phyloP scores from a whole-genome alignment of 2,329 filamentous ascomycete genomes.

The Pseudocercospora eumusae region DNA sequence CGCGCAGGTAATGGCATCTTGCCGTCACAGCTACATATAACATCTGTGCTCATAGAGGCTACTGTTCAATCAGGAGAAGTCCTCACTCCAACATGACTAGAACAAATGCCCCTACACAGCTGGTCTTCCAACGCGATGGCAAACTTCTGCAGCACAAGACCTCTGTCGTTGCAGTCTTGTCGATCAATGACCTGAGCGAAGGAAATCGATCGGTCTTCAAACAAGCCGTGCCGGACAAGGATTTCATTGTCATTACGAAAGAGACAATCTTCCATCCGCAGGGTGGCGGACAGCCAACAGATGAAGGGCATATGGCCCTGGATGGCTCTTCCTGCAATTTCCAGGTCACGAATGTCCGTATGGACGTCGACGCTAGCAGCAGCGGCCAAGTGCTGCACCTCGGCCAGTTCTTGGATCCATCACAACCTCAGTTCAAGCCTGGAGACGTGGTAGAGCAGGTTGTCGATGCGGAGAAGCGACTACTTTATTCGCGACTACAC shows the following conservation, averaged over 20 bases:
- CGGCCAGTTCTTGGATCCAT: not conserved
- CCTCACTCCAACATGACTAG: not conserved
- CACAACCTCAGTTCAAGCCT: conserved; percentile 14
- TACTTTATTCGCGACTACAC: conserved; percentile 67
- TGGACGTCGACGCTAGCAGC: conserved; percentile 1
- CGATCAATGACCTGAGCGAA: not conserved
- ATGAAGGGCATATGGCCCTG: conserved; percentile 60
- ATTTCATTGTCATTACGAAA: conserved; percentile 45
- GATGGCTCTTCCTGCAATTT: conserved; percentile 50
- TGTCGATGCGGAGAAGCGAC: conserved; percentile 62
- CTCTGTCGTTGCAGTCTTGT: not conserved
- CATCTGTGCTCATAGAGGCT: not conserved
- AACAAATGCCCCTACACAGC: conserved; percentile 1
- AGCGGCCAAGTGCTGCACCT: conserved; percentile 6
- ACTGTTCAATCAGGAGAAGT: not conserved
- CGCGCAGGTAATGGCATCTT: not conserved
- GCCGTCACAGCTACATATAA: not conserved
- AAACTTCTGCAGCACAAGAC: conserved; percentile 9
- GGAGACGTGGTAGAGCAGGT: conserved; percentile 56
- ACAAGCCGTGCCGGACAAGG: not conserved
- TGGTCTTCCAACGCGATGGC: conserved; percentile 5
- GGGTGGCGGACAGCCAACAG: conserved; percentile 72
- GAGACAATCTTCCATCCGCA: conserved; percentile 75
- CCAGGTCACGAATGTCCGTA: conserved; percentile 16
- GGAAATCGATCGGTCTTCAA: conserved; percentile 1